These are phyloP conservation scores for Truncatella angustata DNA, from an alignment of 2,329 filamentous ascomycete species.

Conservation along the genomic window DNA sequence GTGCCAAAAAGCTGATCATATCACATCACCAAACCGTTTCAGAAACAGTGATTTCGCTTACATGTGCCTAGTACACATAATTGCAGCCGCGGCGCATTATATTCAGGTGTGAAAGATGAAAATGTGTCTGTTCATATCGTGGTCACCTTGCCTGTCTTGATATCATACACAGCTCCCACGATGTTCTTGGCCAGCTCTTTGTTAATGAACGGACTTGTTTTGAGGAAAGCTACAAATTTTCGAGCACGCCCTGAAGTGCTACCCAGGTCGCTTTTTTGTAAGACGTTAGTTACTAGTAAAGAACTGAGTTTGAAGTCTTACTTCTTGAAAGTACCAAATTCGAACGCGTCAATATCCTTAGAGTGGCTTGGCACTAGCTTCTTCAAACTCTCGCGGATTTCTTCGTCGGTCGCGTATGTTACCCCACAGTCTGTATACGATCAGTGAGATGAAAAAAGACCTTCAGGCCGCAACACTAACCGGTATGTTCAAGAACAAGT, in stretches of 20 bases:
- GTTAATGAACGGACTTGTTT: slow-evolving; percentile 17
- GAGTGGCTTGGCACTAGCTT: slow-evolving; percentile 15
- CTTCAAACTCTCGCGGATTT: slow-evolving; percentile 17
- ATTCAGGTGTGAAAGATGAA: no score
- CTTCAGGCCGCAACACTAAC: slow-evolving; percentile 10
- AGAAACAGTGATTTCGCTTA: no score
- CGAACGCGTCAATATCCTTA: slow-evolving; percentile 19
- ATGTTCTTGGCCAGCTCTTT: slow-evolving; percentile 19
- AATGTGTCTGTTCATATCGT: no score
- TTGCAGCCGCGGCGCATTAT: no score
- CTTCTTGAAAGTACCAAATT: slow-evolving; percentile 24
- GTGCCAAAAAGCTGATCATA: no score
- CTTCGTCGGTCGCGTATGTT: slow-evolving; percentile 18
- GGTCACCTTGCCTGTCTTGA: slow-evolving; percentile 21
- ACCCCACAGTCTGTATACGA: slow-evolving; percentile 19
- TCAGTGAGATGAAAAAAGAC: not conserved
- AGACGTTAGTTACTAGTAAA: not conserved
- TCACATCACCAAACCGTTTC: no score
- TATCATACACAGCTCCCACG: slow-evolving; percentile 20
- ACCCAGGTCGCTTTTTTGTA: not conserved
- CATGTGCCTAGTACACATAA: no score
- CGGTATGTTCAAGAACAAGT: slow-evolving; percentile 26
- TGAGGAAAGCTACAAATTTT: slow-evolving; percentile 19
- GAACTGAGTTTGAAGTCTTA: slow-evolving; percentile 12
- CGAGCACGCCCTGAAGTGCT: not conserved